Evolutionary conservation across 495 filamentous ascomycete species (phyloP).

Genomic region (Hypoxylon fuscum): DNA sequence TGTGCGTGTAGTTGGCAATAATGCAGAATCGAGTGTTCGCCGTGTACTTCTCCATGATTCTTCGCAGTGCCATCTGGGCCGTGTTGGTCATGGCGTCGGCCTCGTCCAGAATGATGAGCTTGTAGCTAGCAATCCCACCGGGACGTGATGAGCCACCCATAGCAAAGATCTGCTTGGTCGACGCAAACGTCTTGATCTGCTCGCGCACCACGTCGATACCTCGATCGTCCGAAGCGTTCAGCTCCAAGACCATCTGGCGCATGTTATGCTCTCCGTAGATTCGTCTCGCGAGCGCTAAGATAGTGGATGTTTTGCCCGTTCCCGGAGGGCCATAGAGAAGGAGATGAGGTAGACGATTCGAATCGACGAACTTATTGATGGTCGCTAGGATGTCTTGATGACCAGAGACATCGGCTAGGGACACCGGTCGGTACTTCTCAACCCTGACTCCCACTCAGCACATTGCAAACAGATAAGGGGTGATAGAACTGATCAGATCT

Average conservation of each 20-base stretch:
- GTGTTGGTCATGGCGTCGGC: slow-evolving; percentile 98
- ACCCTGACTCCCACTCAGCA: slow-evolving; percentile 68
- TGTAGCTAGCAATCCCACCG: slow-evolving; percentile 73
- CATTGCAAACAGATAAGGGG: neutral
- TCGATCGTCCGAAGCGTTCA: slow-evolving; percentile 96
- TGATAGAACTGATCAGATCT: slow-evolving; percentile 33
- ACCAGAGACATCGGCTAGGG: slow-evolving; percentile 92
- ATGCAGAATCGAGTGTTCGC: slow-evolving; percentile 98
- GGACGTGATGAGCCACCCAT: slow-evolving; percentile 48
- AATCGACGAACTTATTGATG: slow-evolving; percentile 95
- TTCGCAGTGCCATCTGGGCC: slow-evolving; percentile 93
- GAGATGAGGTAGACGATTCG: slow-evolving; percentile 93
- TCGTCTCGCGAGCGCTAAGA: slow-evolving; percentile 85
- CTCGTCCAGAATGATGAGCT: slow-evolving; percentile 97
- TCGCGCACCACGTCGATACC: slow-evolving; percentile 98
- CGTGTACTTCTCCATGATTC: slow-evolving; percentile 99
- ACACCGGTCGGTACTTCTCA: slow-evolving; percentile 95
- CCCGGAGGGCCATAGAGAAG: slow-evolving; percentile 97
- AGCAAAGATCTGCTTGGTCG: slow-evolving; percentile 69
- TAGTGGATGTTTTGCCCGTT: slow-evolving; percentile 97
- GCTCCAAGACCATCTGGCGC: slow-evolving; percentile 96
- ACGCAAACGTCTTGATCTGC: slow-evolving; percentile 99
- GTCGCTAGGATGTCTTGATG: slow-evolving; percentile 97
- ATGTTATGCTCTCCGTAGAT: slow-evolving; percentile 95
- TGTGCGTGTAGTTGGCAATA: slow-evolving; percentile 99